Conservation (phyloP, 169 alveolate genomes). For the Cryptosporidium canis region DNA sequence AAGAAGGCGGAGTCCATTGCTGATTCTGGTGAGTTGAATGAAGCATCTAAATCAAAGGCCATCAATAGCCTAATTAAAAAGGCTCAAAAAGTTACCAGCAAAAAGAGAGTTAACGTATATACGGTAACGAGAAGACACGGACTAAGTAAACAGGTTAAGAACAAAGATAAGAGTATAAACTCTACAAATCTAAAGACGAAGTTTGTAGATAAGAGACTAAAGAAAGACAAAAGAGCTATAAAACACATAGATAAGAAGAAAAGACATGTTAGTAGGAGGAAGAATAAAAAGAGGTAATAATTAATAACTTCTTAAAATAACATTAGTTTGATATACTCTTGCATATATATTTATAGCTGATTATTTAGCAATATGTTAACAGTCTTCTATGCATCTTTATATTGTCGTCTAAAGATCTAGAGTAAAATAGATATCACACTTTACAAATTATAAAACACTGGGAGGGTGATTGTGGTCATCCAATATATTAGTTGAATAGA, state of each 20-base stretch:
- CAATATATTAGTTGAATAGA: too few relatives aligned
- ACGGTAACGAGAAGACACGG: slow-evolving; percentile 87
- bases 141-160: slow-evolving; percentile 82
- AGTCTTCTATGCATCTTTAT: too few relatives aligned
- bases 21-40: slow-evolving; percentile 89
- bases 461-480: too few relatives aligned
- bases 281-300: neutral
- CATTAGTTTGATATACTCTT: neutral
- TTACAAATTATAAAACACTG: too few relatives aligned
- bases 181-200: slow-evolving; percentile 73
- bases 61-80: slow-evolving; percentile 87
- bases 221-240: slow-evolving; percentile 92
- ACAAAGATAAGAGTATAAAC: slow-evolving; percentile 83
- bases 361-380: too few relatives aligned
- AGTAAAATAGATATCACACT: too few relatives aligned
- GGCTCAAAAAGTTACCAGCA: slow-evolving; percentile 79
- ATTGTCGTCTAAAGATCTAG: too few relatives aligned
- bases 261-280: slow-evolving; percentile 62
- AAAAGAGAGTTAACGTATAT: slow-evolving; percentile 79
- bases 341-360: neutral
- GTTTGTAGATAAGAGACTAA: slow-evolving; percentile 95
- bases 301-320: neutral
- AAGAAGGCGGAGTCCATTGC: slow-evolving; percentile 86
- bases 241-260: slow-evolving; percentile 80
- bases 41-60: slow-evolving; percentile 87